A percentile compares a stretch with the other conserved stretches of the same genome.
Conservation (phyloP, 2,329 filamentous ascomycete genomes). For the Drechslerella stenobrocha region DNA sequence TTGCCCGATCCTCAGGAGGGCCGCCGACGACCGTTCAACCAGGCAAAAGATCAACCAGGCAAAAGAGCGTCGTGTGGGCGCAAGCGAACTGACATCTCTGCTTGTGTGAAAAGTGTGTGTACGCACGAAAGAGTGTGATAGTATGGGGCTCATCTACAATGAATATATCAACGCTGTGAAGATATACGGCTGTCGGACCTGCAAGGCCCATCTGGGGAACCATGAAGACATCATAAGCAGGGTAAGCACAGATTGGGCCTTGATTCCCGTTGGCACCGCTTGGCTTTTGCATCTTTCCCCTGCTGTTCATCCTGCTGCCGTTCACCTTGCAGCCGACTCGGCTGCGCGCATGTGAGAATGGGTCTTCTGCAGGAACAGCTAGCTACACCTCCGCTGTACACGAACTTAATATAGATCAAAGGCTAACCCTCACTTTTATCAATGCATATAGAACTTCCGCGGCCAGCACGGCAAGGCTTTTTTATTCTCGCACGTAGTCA, state of each 20-base stretch:
- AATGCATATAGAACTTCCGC: conserved; percentile 76
- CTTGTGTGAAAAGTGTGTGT: not conserved
- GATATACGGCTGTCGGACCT: conserved; percentile 90
- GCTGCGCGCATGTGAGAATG: not conserved
- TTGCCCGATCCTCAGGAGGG: not conserved
- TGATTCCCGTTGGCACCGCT: not conserved
- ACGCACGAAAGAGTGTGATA: conserved; percentile 8
- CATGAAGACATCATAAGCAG: conserved; percentile 94
- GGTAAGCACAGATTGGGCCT: conserved; percentile 61
- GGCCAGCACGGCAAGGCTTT: conserved; percentile 98
- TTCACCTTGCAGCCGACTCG: conserved; percentile 16
- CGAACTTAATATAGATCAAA: not conserved
- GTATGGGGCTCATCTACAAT: conserved; percentile 89
- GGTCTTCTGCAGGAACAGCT: too few relatives aligned
- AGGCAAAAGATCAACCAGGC: too few relatives aligned
- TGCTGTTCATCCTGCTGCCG: not conserved
- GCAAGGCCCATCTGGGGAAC: conserved; percentile 93
- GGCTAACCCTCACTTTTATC: not conserved
- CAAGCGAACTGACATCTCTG: not conserved
- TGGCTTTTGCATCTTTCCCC: not conserved
- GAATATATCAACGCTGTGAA: conserved; percentile 82
- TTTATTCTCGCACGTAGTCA: conserved; percentile 92
- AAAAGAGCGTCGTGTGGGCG: not conserved
- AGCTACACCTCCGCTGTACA: too few relatives aligned
- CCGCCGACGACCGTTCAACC: not conserved